phyloP scores from a whole-genome alignment of 257 asterid genomes.

The Eucommia ulmoides region DNA sequence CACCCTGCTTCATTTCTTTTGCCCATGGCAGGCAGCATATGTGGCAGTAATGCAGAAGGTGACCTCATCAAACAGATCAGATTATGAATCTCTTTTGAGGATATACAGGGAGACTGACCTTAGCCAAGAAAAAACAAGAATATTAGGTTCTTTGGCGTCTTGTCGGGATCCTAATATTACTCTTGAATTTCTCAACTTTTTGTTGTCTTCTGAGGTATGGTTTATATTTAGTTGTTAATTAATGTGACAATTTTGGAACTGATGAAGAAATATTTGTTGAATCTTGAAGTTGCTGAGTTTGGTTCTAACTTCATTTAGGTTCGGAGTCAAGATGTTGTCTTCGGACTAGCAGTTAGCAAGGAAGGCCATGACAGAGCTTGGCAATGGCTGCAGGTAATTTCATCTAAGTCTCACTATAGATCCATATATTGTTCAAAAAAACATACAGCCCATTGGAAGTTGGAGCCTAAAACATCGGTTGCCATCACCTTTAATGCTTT shows the following conservation, averaged over 20 bases:
- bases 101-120: conserved; percentile 83
- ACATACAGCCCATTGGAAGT: too few species aligned
- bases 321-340: conserved; percentile 83
- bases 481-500: too few species aligned
- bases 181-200: conserved; percentile 57
- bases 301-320: conserved; percentile 35
- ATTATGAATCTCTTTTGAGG: conserved; percentile 65
- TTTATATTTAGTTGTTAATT: too few species aligned
- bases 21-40: conserved; percentile 57
- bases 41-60: conserved; percentile 59
- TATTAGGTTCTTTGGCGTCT: conserved; percentile 58
- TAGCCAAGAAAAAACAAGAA: conserved; percentile 91
- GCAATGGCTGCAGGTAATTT: conserved; percentile 79
- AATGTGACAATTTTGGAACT: too few species aligned
- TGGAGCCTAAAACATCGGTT: too few species aligned
- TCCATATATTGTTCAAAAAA: too few species aligned
- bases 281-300: not conserved
- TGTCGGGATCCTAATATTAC: conserved; percentile 69
- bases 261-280: too few species aligned
- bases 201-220: conserved; percentile 76
- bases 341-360: conserved; percentile 56
- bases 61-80: conserved; percentile 55
- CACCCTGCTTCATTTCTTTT: not conserved
- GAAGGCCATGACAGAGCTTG: conserved; percentile 79
- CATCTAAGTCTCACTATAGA: too few species aligned